Evolutionary conservation across 75 land plant genomes (phyloP).

Genomic region (Pinus albicaulis): DNA sequence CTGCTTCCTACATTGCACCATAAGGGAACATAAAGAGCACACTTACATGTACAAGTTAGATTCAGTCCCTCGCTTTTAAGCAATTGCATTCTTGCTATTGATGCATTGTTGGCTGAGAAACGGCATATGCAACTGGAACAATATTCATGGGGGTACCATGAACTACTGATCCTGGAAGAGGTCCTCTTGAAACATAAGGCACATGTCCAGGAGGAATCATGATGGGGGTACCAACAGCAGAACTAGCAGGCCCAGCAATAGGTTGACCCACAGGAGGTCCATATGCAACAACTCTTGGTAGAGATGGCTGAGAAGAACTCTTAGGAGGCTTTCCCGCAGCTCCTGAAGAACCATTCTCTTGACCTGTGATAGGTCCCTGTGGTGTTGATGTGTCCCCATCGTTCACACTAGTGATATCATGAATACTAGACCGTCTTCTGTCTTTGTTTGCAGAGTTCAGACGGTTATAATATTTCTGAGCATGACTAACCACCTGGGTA

Average conservation of each 20-base stretch:
- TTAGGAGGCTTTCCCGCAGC: slow-evolving; percentile 41
- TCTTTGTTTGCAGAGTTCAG: slow-evolving; percentile 90
- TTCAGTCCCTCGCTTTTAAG: background rate
- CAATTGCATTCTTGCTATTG: slow-evolving; percentile 22
- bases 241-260: slow-evolving; percentile 49
- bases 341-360: slow-evolving; percentile 35
- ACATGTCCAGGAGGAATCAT: slow-evolving; percentile 29
- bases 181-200: slow-evolving; percentile 44
- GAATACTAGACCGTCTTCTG: slow-evolving; percentile 85
- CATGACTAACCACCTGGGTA: slow-evolving; percentile 98
- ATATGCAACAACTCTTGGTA: slow-evolving; percentile 31
- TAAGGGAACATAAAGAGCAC: background rate
- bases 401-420: slow-evolving; percentile 85
- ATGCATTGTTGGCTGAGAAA: slow-evolving; percentile 48
- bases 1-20: background rate
- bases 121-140: slow-evolving; percentile 46
- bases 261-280: slow-evolving; percentile 69
- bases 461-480: slow-evolving; percentile 93
- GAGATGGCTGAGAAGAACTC: slow-evolving; percentile 17
- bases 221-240: slow-evolving; percentile 73
- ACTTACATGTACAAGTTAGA: background rate
- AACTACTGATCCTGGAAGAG: slow-evolving; percentile 45
- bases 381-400: slow-evolving; percentile 43
- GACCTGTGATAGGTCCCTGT: slow-evolving; percentile 87
- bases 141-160: slow-evolving; percentile 56